Conservation (phyloP, 306 rosid species). For the Leucaena leucocephala region DNA sequence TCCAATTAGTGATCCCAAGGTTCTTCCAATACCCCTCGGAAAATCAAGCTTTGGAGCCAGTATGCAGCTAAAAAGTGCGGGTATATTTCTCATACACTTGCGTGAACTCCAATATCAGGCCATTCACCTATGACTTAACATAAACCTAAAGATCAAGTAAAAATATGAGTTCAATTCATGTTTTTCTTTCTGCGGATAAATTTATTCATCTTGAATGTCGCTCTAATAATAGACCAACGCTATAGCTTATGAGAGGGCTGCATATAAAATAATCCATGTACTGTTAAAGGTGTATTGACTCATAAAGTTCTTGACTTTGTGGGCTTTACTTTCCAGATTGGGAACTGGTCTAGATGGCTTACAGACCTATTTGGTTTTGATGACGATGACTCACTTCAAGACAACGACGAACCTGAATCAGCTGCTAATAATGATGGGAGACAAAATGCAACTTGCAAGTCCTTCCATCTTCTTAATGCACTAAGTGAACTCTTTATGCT, state of each 20-base stretch:
- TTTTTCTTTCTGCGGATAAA: neutral
- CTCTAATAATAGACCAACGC: neutral
- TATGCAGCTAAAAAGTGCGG: constrained; percentile 72
- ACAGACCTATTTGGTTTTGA: constrained; percentile 72
- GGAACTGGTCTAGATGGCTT: constrained; percentile 87
- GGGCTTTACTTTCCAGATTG: constrained; percentile 55
- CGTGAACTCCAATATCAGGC: neutral
- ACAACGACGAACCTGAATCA: constrained; percentile 30
- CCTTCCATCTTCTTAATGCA: constrained; percentile 78
- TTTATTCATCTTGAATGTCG: neutral
- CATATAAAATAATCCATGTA: constrained; percentile 2
- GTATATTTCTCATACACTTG: constrained; percentile 46
- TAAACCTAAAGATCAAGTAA: neutral
- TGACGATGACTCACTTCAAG: constrained; percentile 55
- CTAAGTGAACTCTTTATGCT: constrained; percentile 91
- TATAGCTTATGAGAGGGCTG: constrained; percentile 1
- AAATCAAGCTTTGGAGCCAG: constrained; percentile 84
- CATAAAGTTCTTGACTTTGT: constrained; percentile 3
- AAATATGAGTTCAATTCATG: neutral
- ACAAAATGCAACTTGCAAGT: constrained; percentile 57
- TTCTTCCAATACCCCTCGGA: constrained; percentile 76
- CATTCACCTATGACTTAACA: constrained; percentile 1
- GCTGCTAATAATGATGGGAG: constrained; percentile 38
- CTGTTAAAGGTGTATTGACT: neutral
- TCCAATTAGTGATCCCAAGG: constrained; percentile 72